A percentile compares a stretch with the other conserved stretches of the same genome.
These are phyloP conservation scores for Medicago ruthenica DNA, from an alignment of 306 rosid species.

Conservation along the genomic window DNA sequence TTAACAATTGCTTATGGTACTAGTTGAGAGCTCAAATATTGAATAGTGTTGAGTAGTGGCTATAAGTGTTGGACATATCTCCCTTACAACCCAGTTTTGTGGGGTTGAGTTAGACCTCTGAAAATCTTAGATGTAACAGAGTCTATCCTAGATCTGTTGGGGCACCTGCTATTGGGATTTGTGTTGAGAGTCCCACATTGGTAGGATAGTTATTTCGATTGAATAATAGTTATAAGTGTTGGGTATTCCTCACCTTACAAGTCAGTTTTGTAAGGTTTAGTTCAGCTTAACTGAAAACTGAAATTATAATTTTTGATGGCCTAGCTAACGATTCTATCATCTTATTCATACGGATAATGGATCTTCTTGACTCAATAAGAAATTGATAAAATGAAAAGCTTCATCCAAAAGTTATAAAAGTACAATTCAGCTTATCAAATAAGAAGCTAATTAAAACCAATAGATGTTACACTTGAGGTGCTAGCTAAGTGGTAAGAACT, in stretches of 20 bases:
- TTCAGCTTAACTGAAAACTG: neutral
- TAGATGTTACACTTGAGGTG: too few species aligned
- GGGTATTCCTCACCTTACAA: neutral
- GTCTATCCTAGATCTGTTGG: neutral
- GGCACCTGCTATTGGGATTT: neutral
- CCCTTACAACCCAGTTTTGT: neutral
- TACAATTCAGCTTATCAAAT: neutral
- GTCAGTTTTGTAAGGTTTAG: neutral
- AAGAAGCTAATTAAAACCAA: neutral
- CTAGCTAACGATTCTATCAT: neutral
- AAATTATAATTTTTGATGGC: conserved; percentile 13
- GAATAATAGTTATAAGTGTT: neutral
- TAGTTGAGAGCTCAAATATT: neutral
- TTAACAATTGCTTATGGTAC: conserved; percentile 16
- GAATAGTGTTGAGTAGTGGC: neutral
- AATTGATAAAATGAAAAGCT: neutral
- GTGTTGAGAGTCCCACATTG: neutral
- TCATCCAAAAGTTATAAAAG: neutral
- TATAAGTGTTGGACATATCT: neutral
- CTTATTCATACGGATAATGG: too few species aligned
- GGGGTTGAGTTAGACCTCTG: neutral
- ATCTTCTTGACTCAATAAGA: conserved; percentile 2
- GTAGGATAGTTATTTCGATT: neutral
- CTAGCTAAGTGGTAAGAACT: too few species aligned
- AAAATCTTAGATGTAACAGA: neutral